phyloP scores from a whole-genome alignment of 1,284 basidiomycete species.

The Ceratobasidium sp. region DNA sequence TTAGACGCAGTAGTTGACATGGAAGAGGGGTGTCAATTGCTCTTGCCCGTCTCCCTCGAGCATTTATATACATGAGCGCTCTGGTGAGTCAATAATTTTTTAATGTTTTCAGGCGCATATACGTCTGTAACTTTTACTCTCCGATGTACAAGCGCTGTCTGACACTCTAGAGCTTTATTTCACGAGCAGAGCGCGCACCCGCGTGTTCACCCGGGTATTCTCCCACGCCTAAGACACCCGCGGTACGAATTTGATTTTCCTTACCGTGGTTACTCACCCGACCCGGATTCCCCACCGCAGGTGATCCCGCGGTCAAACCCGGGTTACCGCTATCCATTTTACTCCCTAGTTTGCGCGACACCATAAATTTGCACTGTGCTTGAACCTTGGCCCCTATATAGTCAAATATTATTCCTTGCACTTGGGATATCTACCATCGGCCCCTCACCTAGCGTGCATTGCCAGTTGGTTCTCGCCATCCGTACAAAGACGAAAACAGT shows the following conservation, averaged over 20 bases:
- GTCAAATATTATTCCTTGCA: background rate
- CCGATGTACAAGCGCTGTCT: background rate
- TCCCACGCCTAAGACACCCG: background rate
- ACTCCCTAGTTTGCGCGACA: background rate
- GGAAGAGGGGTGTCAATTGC: background rate
- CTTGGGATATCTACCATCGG: no score
- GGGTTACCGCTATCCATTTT: slow-evolving; percentile 15
- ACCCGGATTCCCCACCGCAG: background rate
- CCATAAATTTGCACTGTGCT: background rate
- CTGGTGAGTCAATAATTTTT: background rate
- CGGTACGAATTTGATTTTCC: background rate
- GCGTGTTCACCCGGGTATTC: slow-evolving; percentile 6
- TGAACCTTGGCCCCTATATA: background rate
- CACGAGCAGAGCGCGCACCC: background rate
- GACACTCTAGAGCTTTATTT: background rate
- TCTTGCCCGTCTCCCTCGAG: no score
- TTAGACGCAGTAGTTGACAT: background rate
- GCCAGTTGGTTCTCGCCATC: background rate
- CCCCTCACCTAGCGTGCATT: no score
- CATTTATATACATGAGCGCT: background rate
- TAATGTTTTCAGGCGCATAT: background rate
- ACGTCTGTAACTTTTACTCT: background rate
- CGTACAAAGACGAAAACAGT: no score
- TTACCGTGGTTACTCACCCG: background rate
- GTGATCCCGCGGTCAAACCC: background rate